Evolutionary conservation across 1,284 basidiomycete genomes (phyloP), one percentile per base, ranked within the genome.

Genomic region (Rhodotorula sp.): DNA sequence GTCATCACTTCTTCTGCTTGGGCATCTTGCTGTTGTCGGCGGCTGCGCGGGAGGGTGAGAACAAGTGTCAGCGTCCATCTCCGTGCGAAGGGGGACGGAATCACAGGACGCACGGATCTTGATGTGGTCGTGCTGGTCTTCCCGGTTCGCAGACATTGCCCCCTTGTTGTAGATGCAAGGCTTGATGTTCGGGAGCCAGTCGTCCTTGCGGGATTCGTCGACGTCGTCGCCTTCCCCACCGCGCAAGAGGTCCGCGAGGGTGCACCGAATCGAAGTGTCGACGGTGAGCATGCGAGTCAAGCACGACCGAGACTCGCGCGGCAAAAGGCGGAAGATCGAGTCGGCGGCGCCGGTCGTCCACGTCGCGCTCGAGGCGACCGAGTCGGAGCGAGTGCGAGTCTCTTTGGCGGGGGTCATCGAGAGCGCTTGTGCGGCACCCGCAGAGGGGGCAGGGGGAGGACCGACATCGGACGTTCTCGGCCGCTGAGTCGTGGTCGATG

Each of bases 321-420:
- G 95, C 28, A 99, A 85, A 10, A 99, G 85, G n/a, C 94, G 88
- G 86, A 99, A 99, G 80, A 99, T 97, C 47, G 92, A 94, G 81
- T 99, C 95, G n/a, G 92, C 90, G 14, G 92, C 91, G 56, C 90
- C 91, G 15, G 83, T 85, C 80, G 90, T 85, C 85, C 88, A 90
- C n/a, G 93, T 92, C 67, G 85, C 83, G 74, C 90, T 85, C 23
- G 81, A 78, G 78, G 73, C 89, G 84, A 68, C 82, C 78, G 72
- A 73, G 43, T 58, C 61, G 28, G 64, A 62, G 5, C 76, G 67
- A 19, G 50, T 60, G 19, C 74, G 67, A 7, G 52, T 23, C 3
- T 63, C 61, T 34, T 48, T 48, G 16, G 62, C 38, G n/a, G 49
- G 38, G 43, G 67, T 31, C 49, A 59, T 38, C 31, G 34, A 15